Evolutionary conservation across 2,329 filamentous ascomycete genomes (phyloP).

Genomic region (Parastagonospora avenae): DNA sequence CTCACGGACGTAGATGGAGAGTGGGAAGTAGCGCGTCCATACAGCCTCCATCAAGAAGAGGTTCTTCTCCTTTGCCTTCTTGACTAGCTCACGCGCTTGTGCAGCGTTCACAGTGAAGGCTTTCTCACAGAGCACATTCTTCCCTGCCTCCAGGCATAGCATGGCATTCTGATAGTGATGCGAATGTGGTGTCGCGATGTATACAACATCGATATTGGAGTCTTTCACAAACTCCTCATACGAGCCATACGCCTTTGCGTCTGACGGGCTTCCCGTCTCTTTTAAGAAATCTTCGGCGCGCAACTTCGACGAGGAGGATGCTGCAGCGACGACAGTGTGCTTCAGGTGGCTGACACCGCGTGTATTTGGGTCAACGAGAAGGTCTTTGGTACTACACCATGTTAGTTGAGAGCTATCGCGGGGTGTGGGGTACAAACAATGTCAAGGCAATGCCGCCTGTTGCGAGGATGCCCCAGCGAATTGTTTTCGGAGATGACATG

Average conservation of each 20-base stretch:
- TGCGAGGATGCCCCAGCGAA: constrained; percentile 55
- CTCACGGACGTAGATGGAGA: constrained; percentile 76
- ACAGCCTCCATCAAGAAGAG: constrained; percentile 65
- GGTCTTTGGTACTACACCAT: constrained; percentile 64
- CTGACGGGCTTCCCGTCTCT: constrained; percentile 69
- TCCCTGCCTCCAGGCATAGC: constrained; percentile 81
- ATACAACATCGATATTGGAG: constrained; percentile 80
- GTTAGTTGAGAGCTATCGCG: constrained; percentile 8
- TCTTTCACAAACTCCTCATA: constrained; percentile 83
- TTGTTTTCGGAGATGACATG: constrained; percentile 44
- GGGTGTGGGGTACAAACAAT: constrained; percentile 40
- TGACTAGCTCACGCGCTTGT: constrained; percentile 74
- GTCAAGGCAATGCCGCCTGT: constrained; percentile 56
- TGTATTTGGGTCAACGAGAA: constrained; percentile 72
- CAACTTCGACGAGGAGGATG: constrained; percentile 74
- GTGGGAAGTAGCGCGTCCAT: constrained; percentile 87
- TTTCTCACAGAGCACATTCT: constrained; percentile 91
- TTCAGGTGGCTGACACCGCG: constrained; percentile 74
- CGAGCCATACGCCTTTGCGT: constrained; percentile 75
- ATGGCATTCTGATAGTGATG: constrained; percentile 92
- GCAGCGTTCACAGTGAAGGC: constrained; percentile 82
- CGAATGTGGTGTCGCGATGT: constrained; percentile 87
- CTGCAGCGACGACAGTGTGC: constrained; percentile 79
- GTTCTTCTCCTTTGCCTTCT: constrained; percentile 72
- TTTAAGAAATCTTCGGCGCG: constrained; percentile 75